Conservation (phyloP, 768 basidiomycete species). For the Calocera viscosa region DNA sequence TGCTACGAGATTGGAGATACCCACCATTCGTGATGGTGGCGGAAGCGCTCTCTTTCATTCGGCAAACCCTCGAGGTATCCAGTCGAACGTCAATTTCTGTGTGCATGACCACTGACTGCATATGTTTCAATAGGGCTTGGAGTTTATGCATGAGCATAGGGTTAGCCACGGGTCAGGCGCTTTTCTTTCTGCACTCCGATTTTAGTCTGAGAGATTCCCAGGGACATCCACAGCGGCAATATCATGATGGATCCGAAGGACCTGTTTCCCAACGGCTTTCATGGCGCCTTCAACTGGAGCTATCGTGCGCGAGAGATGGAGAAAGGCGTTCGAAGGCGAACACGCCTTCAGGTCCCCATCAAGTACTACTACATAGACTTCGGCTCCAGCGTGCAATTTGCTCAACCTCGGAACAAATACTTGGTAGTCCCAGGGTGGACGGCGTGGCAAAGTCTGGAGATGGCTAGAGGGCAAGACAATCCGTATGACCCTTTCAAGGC, state of each 20-base stretch:
- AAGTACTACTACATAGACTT: slow-evolving; percentile 2
- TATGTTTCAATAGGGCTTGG: background rate
- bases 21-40: background rate
- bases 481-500: background rate
- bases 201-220: background rate
- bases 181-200: no score
- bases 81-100: background rate
- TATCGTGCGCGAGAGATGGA: background rate
- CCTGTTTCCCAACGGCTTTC: background rate
- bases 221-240: background rate
- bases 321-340: no score
- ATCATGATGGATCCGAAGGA: background rate
- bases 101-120: background rate
- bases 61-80: background rate
- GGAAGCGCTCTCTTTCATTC: background rate
- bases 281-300: background rate
- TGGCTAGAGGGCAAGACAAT: background rate
- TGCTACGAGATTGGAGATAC: background rate
- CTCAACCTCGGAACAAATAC: background rate
- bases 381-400: background rate
- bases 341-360: background rate
- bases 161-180: background rate
- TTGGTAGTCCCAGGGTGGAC: background rate
- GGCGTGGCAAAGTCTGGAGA: background rate
- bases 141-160: background rate